phyloP scores from a whole-genome alignment of 148 eudicot species.

The Nyssa sinensis region DNA sequence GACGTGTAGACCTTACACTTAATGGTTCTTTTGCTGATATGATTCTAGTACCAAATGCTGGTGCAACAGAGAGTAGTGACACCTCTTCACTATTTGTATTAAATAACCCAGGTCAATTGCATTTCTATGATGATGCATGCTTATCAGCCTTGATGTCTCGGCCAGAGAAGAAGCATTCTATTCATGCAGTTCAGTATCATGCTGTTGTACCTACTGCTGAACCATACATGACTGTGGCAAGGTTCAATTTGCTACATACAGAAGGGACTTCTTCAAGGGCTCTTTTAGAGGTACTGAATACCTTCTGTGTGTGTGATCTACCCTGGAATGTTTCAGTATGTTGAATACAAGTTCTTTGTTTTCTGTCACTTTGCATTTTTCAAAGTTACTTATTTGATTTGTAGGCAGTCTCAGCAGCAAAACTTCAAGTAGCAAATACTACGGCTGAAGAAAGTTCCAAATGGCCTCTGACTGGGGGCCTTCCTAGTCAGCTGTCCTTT shows the following conservation, averaged over 20 bases:
- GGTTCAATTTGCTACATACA: conserved; percentile 38
- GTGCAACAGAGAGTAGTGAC: conserved; percentile 35
- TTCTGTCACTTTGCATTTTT: conserved; percentile 1
- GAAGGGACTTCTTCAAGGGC: conserved; percentile 32
- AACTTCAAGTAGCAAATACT: conserved; percentile 27
- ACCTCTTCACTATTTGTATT: conserved; percentile 63
- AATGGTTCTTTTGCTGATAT: conserved; percentile 91
- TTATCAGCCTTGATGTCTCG: conserved; percentile 52
- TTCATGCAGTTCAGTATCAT: conserved; percentile 50
- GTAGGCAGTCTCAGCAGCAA: conserved; percentile 50
- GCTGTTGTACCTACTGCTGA: conserved; percentile 68
- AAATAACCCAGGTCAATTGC: conserved; percentile 87
- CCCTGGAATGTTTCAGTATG: neutral
- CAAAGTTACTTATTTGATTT: conserved; percentile 11
- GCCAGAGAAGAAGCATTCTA: conserved; percentile 47
- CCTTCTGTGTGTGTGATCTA: conserved; percentile 4
- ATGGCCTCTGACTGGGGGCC: conserved; percentile 92
- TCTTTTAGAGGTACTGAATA: conserved; percentile 50
- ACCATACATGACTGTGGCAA: conserved; percentile 72
- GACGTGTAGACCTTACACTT: conserved; percentile 78
- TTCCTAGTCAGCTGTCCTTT: conserved; percentile 54
- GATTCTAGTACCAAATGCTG: conserved; percentile 49
- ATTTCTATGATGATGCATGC: conserved; percentile 64
- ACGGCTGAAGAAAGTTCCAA: conserved; percentile 30
- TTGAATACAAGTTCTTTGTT: neutral